Evolutionary conservation across 805 yeast species (phyloP), one percentile per base, ranked within the genome.

Genomic region (Kuraishia piskuri): DNA sequence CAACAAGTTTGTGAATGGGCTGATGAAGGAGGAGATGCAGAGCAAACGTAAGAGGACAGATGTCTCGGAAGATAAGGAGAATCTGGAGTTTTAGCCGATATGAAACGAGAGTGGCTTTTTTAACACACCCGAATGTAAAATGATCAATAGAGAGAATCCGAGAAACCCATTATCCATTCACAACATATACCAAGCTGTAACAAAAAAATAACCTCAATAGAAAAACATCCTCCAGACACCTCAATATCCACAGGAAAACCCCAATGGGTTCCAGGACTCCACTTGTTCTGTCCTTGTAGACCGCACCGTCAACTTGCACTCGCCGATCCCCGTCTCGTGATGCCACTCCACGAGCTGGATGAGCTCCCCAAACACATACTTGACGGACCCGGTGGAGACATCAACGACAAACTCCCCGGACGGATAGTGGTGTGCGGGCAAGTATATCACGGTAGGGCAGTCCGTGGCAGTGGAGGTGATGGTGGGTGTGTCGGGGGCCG

Each of bases 1-100:
- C 67, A 76, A 80, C 36, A 70, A 71, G 50, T 87, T 80, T 68
- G 94, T 88, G 8, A 71, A 69, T 52, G 71, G 68, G 1, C 68
- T 90, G 54, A 68, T 81, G 25, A 76, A 77, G 59, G 82, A 82
- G 52, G 91, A 87, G 61, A 57, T 67, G 2, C 67, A 68, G 53
- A 67, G 70, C 55, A 70, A 66, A 31, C 65, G 78, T 50, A 67
- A 66, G 23, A 60, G 64, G 36, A n/a, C 14, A 31, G 66, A 63
- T 10, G 73, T 71, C 52, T 58, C 64, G 57, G 64, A 60, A 22
- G 59, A 59, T 49, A 63, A 58, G 52, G 58, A 54, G 24, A 31
- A 26, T 20, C 45, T 53, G n/a, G 55, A 53, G 17, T 53, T 53
- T 48, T 52, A 40, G n/a, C n/a, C n/a, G n/a, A n/a, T n/a, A n/a